Evolutionary conservation across 305 asterid genomes (phyloP).

Genomic region (Fraxinus platypoda): DNA sequence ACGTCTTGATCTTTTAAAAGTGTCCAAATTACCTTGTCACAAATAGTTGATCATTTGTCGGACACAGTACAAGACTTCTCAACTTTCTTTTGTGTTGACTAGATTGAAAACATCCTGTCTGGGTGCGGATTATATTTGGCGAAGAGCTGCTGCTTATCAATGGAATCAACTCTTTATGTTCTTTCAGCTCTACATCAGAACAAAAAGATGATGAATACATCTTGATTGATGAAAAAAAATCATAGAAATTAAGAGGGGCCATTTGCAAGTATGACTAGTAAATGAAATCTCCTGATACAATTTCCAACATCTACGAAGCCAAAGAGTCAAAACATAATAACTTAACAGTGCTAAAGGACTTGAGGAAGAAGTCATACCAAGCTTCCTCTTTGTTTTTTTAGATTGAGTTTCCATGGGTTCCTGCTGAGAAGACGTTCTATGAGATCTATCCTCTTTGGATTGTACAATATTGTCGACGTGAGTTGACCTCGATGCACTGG

Average conservation of each 20-base stretch:
- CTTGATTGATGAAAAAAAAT: background rate
- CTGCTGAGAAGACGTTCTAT: conserved; percentile 19
- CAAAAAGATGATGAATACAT: conserved; percentile 2
- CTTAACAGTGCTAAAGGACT: background rate
- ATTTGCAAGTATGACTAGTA: background rate
- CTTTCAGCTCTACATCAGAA: conserved; percentile 37
- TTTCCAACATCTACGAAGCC: background rate
- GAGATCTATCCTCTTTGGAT: conserved; percentile 26
- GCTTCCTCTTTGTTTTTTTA: conserved; percentile 34
- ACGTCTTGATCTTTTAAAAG: conserved; percentile 4
- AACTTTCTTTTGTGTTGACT: conserved; percentile 57
- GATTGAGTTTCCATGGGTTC: conserved; percentile 29
- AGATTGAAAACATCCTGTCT: conserved; percentile 26
- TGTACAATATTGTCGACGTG: conserved; percentile 22
- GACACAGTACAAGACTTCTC: conserved; percentile 52
- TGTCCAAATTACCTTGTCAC: conserved; percentile 41
- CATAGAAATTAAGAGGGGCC: background rate
- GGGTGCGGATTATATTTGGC: conserved; percentile 32
- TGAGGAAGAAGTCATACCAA: conserved; percentile 27
- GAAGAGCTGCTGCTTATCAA: conserved; percentile 31
- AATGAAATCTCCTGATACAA: background rate
- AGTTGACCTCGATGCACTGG: conserved; percentile 20
- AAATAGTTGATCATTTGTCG: conserved; percentile 49
- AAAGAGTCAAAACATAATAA: background rate
- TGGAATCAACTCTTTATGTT: conserved; percentile 38